Evolutionary conservation across 768 basidiomycete species (phyloP).

Genomic region (Lentinus tigrinus): DNA sequence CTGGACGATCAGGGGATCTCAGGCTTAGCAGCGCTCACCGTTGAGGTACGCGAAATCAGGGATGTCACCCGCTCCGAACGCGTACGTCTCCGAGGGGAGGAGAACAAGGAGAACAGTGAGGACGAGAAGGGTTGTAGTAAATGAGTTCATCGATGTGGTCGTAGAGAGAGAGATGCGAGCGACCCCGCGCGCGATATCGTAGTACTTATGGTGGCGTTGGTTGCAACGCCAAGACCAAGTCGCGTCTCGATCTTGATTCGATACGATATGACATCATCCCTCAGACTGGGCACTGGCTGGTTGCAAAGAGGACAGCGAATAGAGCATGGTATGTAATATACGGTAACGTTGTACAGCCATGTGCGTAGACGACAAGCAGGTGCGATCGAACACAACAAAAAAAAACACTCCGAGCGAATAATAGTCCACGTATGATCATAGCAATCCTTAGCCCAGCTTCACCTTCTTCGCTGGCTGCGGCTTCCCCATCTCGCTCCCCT

Average conservation of each 20-base stretch:
- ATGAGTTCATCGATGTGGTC: constrained; percentile 19
- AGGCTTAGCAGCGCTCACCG: constrained; percentile 36
- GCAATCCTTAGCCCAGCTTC: constrained; percentile 48
- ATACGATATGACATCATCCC: constrained; percentile 18
- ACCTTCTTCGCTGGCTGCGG: constrained; percentile 62
- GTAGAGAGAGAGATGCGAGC: not conserved
- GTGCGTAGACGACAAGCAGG: constrained; percentile 15
- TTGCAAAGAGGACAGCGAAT: too few species aligned
- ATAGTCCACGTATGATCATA: constrained; percentile 18
- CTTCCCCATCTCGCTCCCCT: constrained; percentile 65
- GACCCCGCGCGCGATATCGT: not conserved
- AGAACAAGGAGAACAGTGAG: constrained; percentile 33
- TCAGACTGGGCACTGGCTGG: not conserved
- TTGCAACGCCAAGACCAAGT: constrained; percentile 15
- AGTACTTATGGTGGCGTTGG: not conserved
- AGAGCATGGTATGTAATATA: constrained; percentile 8
- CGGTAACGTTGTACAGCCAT: constrained; percentile 9
- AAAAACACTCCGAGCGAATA: constrained; percentile 7
- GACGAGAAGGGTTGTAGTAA: constrained; percentile 24
- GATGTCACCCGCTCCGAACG: constrained; percentile 68
- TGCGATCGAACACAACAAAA: constrained; percentile 13
- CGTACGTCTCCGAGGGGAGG: constrained; percentile 44
- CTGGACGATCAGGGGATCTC: not conserved
- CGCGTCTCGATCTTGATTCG: not conserved
- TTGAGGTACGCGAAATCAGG: constrained; percentile 70